Conservation (phyloP, 106 monocot genomes). For the Acanthochlamys bracteata region DNA sequence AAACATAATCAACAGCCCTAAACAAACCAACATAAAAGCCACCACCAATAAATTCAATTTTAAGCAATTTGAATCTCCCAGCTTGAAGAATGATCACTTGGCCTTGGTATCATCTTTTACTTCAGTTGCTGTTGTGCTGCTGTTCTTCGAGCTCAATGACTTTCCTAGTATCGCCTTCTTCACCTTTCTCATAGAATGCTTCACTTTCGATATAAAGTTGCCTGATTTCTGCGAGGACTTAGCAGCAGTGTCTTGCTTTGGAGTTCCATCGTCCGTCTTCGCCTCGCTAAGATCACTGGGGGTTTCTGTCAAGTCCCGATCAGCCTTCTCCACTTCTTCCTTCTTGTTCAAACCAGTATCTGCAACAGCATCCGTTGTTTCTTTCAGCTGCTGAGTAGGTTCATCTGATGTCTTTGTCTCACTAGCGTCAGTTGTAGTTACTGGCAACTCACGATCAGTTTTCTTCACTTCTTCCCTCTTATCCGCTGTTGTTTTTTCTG, state of each 20-base stretch:
- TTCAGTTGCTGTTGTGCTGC: conserved; percentile 14
- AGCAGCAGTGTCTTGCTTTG: conserved; percentile 1
- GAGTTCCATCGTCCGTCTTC: conserved; percentile 4
- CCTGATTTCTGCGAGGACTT: conserved; percentile 26
- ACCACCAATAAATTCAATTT: too few relatives aligned
- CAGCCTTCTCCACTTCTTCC: conserved; percentile 9
- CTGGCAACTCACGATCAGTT: too few relatives aligned
- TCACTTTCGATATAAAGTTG: conserved; percentile 45
- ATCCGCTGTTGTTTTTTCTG: neutral
- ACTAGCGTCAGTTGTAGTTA: too few relatives aligned
- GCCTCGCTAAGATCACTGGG: conserved; percentile 10
- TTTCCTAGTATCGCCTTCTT: conserved; percentile 57
- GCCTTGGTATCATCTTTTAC: conserved; percentile 13
- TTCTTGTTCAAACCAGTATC: neutral
- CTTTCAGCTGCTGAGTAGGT: neutral
- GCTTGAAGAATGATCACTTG: too few relatives aligned
- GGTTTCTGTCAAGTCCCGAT: neutral
- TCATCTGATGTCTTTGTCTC: neutral
- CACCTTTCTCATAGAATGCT: conserved; percentile 46
- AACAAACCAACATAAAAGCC: too few relatives aligned
- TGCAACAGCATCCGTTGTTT: neutral
- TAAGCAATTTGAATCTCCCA: too few relatives aligned
- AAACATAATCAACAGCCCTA: too few relatives aligned
- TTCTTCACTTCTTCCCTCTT: too few relatives aligned
- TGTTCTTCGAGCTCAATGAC: conserved; percentile 31